Evolutionary conservation across 495 filamentous ascomycete genomes (phyloP), one percentile per base, ranked within the genome.

Genomic region (Aspergillus incahuasiensis): DNA sequence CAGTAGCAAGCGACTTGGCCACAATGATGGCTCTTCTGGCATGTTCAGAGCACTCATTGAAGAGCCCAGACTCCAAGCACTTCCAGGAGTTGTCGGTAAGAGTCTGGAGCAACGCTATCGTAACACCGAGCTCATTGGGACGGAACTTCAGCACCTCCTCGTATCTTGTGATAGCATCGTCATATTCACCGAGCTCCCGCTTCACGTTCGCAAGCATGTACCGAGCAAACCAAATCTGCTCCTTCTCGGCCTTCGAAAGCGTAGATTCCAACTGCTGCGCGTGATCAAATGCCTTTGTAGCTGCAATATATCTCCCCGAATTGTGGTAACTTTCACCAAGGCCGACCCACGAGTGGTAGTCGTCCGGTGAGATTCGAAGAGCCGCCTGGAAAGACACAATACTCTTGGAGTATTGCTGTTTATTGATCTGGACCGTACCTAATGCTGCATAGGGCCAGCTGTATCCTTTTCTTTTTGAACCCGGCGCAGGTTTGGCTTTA

Each of bases 391-490:
- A 99, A 0, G 91, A 95, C 18, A 90, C 83, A 48, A 95, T 89
- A 24, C 90, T 91, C 65, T 90, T 86, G 52, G 79, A 59, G 63
- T 92, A 96, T 40, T 97, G 90, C 66, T 95, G 92, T 58, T 88
- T 90, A 68, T 97, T 99, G 57, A 96, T 82, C 68, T 97, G 90
- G 0, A 95, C 94, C n/a, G 96, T 88, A 32, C 94, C 94, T 3
- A 99, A 78, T 1, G 95, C 91, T n/a, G 92, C 90, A 63, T 89
- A 91, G 8, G 94, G 94, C 94, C 94, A 99, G 73, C 94, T 97
- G 56, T 91, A 82, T 5, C 88, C 90, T 66, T 87, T 92, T 63
- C 85, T 85, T 72, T 92, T 95, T 7, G 91, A 95, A 5, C 94
- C 94, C 19, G 95, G 94, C 11, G 91, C 81, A 40, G 91, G 88